Conservation (phyloP, 306 rosid genomes). For the Medicago arabica region DNA sequence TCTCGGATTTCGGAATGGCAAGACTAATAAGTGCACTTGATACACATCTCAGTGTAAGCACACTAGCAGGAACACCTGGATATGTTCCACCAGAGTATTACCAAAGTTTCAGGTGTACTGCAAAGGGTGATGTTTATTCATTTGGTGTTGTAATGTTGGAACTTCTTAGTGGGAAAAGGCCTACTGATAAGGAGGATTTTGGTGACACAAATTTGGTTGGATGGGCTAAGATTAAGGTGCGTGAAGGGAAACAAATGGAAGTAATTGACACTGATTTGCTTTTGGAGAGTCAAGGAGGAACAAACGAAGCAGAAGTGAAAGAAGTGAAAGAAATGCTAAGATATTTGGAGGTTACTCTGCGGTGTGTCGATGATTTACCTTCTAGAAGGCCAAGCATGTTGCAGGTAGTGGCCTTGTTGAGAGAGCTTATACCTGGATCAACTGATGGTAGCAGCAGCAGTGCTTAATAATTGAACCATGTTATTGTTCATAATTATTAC, state of each 20-base stretch:
- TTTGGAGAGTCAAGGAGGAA: constrained; percentile 65
- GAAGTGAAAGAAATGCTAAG: constrained; percentile 91
- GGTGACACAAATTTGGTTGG: constrained; percentile 97
- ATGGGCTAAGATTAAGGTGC: constrained; percentile 90
- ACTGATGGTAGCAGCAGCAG: constrained; percentile 83
- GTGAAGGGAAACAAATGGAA: constrained; percentile 90
- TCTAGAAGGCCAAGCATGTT: constrained; percentile 95
- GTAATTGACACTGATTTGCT: constrained; percentile 83
- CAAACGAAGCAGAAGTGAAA: constrained; percentile 80
- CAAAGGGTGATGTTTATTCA: constrained; percentile 92
- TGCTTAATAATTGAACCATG: constrained; percentile 50
- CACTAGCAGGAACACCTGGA: constrained; percentile 96
- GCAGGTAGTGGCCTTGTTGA: constrained; percentile 86
- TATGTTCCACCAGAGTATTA: constrained; percentile 98
- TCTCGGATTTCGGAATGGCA: constrained; percentile 98
- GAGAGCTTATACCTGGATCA: constrained; percentile 83
- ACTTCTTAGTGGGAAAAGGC: constrained; percentile 83
- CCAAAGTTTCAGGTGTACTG: constrained; percentile 97
- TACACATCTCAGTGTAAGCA: constrained; percentile 96
- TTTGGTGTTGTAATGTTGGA: constrained; percentile 91
- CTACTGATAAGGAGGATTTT: constrained; percentile 92
- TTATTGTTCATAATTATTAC: constrained; percentile 36
- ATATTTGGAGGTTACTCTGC: constrained; percentile 73
- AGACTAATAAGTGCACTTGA: constrained; percentile 97
- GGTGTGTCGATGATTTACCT: constrained; percentile 86